A percentile compares a stretch with the other conserved stretches of the same genome.
phyloP scores from a whole-genome alignment of 2,329 filamentous ascomycete species.

The Nakataea oryzae region DNA sequence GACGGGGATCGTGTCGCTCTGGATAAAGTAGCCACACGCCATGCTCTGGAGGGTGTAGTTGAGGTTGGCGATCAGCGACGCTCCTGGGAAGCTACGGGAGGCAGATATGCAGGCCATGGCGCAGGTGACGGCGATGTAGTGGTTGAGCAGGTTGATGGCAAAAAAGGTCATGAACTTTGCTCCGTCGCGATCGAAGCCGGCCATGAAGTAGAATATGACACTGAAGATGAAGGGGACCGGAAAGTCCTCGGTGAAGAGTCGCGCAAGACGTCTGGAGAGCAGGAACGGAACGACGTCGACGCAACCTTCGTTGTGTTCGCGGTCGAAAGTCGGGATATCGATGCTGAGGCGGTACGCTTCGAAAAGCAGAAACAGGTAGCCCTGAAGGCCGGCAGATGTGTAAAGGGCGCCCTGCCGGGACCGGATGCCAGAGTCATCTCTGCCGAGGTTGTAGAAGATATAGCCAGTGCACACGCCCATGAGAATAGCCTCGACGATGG shows the following conservation, averaged over 20 bases:
- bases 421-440: conserved; percentile 60
- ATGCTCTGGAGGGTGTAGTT: conserved; percentile 64
- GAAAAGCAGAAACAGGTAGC: conserved; percentile 66
- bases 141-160: conserved; percentile 53
- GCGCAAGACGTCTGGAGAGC: conserved; percentile 57
- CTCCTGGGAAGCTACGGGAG: conserved; percentile 57
- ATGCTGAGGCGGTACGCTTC: conserved; percentile 66
- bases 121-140: conserved; percentile 65
- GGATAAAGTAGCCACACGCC: conserved; percentile 68
- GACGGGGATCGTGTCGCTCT: conserved; percentile 60
- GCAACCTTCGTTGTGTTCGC: conserved; percentile 63
- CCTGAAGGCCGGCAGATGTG: conserved; percentile 60
- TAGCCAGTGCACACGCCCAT: conserved; percentile 67
- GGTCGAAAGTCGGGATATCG: conserved; percentile 67
- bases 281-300: conserved; percentile 61
- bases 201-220: conserved; percentile 69
- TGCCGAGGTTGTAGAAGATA: conserved; percentile 57
- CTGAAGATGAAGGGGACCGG: conserved; percentile 63
- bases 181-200: conserved; percentile 55
- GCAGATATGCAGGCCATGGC: conserved; percentile 58
- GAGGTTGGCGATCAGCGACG: conserved; percentile 62
- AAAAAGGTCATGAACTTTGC: conserved; percentile 65
- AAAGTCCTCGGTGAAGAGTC: conserved; percentile 60
- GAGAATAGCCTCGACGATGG: conserved; percentile 55
- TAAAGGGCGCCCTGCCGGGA: conserved; percentile 66